Base-by-base conservation (phyloP, 768 basidiomycete genomes). In the Amanita inopinata region DNA sequence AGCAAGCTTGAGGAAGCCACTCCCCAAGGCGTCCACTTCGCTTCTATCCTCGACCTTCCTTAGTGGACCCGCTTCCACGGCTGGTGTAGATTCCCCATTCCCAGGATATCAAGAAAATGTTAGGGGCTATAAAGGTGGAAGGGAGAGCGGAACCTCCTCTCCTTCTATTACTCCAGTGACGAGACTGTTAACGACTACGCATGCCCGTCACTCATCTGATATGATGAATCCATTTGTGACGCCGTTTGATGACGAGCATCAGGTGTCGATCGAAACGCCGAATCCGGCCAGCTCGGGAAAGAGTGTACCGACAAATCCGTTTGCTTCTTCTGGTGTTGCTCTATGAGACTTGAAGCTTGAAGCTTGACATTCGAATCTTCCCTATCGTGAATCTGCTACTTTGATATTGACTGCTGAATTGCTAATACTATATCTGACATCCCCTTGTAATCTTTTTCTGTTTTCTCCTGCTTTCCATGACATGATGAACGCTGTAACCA, bases 181-280 rank as follows among this genome's bases (percentile, higher is more conserved):
- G 38, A 61, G 68, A 31, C 60, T 70, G 44, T 58, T 70, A 48
- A 69, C 71, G 34, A 63, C 64, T 18, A 64, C 61, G 17, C 58
- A 70, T 51, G 63, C 66, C 14, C 62, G 65, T 46, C 57, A 65
- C 49, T 61, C 69, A 38, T 66, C 69, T 27, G 49, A 53, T 33
- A 55, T 57, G 40, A 55, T 64, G 40, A 62, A 70, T 49, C 84
- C 84, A 40, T 87, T 87, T 54, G 71, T 74, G 45, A 85, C 83
- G 38, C 84, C 85, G 5, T 87, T 87, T 58, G 85, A 87, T 57
- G 83, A 85, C 53, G 81, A 83, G 55, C 67, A 73, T 44, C 52
- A 52, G 24, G 57, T 65, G 25, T 54, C 50, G 36, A 51, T 62
- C 20, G 50, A 49, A n/a, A 36, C 42, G 25, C 18, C 28, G 18